These are phyloP conservation scores for Xylariaceae sp. DNA, from an alignment of 2,329 filamentous ascomycete species.

Conservation along the genomic window DNA sequence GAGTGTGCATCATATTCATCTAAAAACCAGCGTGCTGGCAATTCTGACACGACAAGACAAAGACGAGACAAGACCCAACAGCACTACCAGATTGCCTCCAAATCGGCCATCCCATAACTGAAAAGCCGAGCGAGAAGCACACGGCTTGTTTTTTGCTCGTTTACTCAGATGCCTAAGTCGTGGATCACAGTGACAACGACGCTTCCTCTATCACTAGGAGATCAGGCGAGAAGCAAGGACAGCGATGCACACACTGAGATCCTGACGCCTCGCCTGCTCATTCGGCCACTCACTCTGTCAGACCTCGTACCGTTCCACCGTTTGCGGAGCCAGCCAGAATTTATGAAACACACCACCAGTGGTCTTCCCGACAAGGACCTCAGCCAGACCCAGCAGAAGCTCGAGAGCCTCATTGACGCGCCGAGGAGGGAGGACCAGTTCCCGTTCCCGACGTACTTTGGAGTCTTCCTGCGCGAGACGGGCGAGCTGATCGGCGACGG, in stretches of 20 bases:
- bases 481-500: conserved; percentile 12
- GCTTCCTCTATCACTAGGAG: conserved; percentile 2
- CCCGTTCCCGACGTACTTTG: conserved; percentile 6
- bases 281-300: neutral
- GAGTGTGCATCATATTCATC: neutral
- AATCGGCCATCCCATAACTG: neutral
- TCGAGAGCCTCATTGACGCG: conserved; percentile 5
- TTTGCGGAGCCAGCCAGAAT: conserved; percentile 1
- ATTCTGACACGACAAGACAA: too few species aligned
- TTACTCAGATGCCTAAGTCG: neutral
- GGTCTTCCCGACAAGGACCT: neutral
- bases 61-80: too few species aligned
- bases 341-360: conserved; percentile 6
- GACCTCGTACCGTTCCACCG: conserved; percentile 3
- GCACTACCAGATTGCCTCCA: neutral
- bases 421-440: neutral
- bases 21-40: too few species aligned
- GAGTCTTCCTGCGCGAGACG: conserved; percentile 6
- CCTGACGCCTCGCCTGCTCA: conserved; percentile 2
- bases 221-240: neutral
- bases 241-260: neutral
- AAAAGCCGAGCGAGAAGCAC: neutral
- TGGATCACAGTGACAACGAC: conserved; percentile 6
- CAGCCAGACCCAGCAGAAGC: conserved; percentile 1
- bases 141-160: neutral